Evolutionary conservation across 331 rosid species (phyloP).

Genomic region (Acacia concinna): DNA sequence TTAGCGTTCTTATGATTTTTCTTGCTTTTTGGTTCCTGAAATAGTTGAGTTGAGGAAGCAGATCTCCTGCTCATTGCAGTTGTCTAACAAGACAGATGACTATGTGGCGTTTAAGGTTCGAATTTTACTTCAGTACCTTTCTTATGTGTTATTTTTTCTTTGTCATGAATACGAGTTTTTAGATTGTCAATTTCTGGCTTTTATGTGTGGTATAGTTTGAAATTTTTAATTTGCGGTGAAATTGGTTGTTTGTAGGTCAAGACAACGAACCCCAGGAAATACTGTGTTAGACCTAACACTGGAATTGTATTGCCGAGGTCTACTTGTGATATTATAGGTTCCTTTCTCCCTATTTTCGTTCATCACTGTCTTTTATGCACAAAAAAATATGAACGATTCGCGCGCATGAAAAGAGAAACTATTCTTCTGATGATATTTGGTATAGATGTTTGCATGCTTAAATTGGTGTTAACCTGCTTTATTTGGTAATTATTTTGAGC

Average conservation of each 20-base stretch:
- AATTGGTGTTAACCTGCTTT: slow-evolving; percentile 10
- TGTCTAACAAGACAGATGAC: slow-evolving; percentile 71
- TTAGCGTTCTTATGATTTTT: slow-evolving; percentile 28
- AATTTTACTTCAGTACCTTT: slow-evolving; percentile 11
- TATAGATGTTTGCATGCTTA: neutral
- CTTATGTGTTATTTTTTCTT: neutral
- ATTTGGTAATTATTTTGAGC: slow-evolving; percentile 3
- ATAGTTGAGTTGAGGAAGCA: slow-evolving; percentile 91
- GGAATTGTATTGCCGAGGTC: slow-evolving; percentile 89
- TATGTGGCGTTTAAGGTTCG: slow-evolving; percentile 85
- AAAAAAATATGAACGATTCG: neutral
- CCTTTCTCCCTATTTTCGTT: slow-evolving; percentile 19
- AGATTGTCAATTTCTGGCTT: neutral
- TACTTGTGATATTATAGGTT: slow-evolving; percentile 79
- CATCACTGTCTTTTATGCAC: slow-evolving; percentile 1
- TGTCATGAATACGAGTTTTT: neutral
- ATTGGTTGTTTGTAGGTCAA: slow-evolving; percentile 66
- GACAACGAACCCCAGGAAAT: slow-evolving; percentile 93
- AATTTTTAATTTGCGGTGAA: slow-evolving; percentile 36
- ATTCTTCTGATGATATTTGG: slow-evolving; percentile 12
- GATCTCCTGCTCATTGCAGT: slow-evolving; percentile 84
- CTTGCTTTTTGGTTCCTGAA: slow-evolving; percentile 8
- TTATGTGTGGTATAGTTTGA: slow-evolving; percentile 27
- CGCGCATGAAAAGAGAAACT: slow-evolving; percentile 12
- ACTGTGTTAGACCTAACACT: slow-evolving; percentile 94